Percentiles rank a stretch among this genome's conserved stretches.
Conservation (phyloP, 2,329 filamentous ascomycete genomes). For the Stachybotrys echinatus region DNA sequence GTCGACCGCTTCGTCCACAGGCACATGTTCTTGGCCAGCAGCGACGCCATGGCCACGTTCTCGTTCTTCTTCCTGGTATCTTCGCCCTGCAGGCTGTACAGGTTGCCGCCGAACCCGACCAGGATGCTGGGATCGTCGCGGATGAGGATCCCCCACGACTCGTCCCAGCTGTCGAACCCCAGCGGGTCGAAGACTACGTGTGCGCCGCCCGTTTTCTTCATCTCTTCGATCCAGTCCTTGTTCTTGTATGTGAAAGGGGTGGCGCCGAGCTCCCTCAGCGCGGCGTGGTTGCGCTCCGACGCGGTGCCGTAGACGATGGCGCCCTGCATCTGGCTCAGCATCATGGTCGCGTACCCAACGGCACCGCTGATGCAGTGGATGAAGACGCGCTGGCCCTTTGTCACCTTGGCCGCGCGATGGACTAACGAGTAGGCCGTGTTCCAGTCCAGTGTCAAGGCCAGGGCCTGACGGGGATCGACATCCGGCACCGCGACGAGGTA, state of each 20-base stretch:
- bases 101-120: conserved; percentile 32
- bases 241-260: conserved; percentile 40
- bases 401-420: conserved; percentile 29
- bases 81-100: conserved; percentile 19
- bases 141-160: conserved; percentile 38
- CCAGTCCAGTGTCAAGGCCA: conserved; percentile 40
- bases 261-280: conserved; percentile 30
- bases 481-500: conserved; percentile 36
- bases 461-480: conserved; percentile 33
- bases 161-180: conserved; percentile 45
- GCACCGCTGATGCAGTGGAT: conserved; percentile 45
- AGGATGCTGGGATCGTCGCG: conserved; percentile 27
- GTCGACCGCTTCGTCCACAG: conserved; percentile 23
- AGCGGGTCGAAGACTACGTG: conserved; percentile 43
- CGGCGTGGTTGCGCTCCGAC: conserved; percentile 36
- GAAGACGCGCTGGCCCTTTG: conserved; percentile 40
- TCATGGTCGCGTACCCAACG: conserved; percentile 38
- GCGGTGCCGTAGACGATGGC: conserved; percentile 45
- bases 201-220: conserved; percentile 39
- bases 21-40: conserved; percentile 23
- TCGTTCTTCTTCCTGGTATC: conserved; percentile 24
- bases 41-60: conserved; percentile 23
- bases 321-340: conserved; percentile 34
- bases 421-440: conserved; percentile 33
- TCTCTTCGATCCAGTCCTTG: conserved; percentile 41